Evolutionary conservation across 257 asterid species (phyloP).

Genomic region (Forsythia viridissima): DNA sequence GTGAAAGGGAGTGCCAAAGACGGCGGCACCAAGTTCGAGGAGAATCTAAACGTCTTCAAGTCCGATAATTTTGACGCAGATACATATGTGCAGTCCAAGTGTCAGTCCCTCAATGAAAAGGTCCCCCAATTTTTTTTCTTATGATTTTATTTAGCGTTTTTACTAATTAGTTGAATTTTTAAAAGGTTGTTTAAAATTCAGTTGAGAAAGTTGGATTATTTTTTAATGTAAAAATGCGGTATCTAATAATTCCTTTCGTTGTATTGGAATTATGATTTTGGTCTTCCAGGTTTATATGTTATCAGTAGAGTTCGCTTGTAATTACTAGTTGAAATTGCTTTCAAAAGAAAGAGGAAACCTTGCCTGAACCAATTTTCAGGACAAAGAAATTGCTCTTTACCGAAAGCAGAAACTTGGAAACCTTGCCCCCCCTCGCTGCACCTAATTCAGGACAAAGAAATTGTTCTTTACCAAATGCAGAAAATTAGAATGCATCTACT

Average conservation of each 20-base stretch:
- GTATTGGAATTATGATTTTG: not conserved
- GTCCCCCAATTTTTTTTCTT: slow-evolving; percentile 24
- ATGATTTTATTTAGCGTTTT: slow-evolving; percentile 1
- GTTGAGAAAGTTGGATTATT: not conserved
- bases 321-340: slow-evolving; percentile 14
- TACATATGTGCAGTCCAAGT: slow-evolving; percentile 79
- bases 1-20: slow-evolving; percentile 62
- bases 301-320: not conserved
- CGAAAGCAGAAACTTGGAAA: not conserved
- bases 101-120: slow-evolving; percentile 88
- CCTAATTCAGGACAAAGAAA: not conserved
- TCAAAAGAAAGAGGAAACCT: not conserved
- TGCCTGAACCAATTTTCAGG: not conserved
- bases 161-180: not conserved
- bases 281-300: not conserved
- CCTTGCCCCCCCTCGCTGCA: not conserved
- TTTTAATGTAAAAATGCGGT: not conserved
- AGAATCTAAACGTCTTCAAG: slow-evolving; percentile 89
- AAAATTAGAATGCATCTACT: not conserved
- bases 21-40: slow-evolving; percentile 75
- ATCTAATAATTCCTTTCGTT: too few relatives aligned
- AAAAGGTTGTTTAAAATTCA: not conserved
- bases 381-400: slow-evolving; percentile 12
- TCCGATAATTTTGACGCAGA: slow-evolving; percentile 94
- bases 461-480: not conserved